phyloP scores from a whole-genome alignment of 148 eudicot species.

The Chenopodium suecicum region DNA sequence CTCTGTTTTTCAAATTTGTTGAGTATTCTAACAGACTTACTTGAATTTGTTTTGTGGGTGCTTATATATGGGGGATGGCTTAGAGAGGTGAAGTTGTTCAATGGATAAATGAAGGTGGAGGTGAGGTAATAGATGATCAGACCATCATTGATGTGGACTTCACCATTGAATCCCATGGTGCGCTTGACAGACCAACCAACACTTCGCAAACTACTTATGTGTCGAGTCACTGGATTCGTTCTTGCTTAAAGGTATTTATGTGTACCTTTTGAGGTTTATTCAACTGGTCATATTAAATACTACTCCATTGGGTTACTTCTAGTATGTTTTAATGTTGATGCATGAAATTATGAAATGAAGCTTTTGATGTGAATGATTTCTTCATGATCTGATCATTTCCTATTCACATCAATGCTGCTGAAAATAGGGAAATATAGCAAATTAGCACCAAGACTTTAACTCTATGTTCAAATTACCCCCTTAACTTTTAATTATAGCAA shows the following conservation, averaged over 20 bases:
- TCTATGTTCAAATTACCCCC: no score
- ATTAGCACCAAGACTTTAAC: no score
- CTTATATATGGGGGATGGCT: conserved; percentile 15
- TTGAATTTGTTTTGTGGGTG: not conserved
- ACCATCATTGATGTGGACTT: conserved; percentile 48
- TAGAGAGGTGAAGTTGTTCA: conserved; percentile 78
- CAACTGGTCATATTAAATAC: not conserved
- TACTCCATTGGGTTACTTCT: not conserved
- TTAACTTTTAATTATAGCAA: no score
- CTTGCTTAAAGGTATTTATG: conserved; percentile 69
- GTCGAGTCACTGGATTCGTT: conserved; percentile 85
- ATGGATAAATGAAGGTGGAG: conserved; percentile 86
- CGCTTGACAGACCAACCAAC: conserved; percentile 33
- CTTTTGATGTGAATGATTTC: not conserved
- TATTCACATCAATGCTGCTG: not conserved
- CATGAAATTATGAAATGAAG: not conserved
- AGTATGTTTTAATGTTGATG: not conserved
- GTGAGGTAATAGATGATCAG: conserved; percentile 53
- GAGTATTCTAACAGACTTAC: not conserved
- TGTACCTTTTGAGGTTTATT: not conserved
- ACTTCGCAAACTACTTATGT: conserved; percentile 43
- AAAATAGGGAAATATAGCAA: not conserved
- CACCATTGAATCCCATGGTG: conserved; percentile 78
- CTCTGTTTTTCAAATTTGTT: not conserved
- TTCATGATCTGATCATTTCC: not conserved